A percentile compares a stretch with the other conserved stretches of the same genome.
phyloP scores from a whole-genome alignment of 768 basidiomycete genomes.

The Collybia mongolica region DNA sequence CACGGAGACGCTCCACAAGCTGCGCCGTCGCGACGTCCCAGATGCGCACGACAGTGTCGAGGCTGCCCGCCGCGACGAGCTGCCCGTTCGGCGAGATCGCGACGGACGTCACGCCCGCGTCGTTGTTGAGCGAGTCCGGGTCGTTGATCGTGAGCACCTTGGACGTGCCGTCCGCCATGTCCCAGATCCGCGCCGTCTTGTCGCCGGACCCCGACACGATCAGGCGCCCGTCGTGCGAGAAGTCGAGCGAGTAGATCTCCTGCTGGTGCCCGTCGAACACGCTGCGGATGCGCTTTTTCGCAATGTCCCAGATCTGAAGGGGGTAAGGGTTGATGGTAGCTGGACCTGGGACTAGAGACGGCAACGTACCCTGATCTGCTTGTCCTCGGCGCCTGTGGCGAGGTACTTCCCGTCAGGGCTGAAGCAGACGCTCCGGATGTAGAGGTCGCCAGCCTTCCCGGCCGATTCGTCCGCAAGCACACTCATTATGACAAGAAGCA shows the following conservation, averaged over 20 bases:
- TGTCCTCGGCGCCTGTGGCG: conserved; percentile 93
- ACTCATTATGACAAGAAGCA: conserved; percentile 32
- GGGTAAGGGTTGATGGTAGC: conserved; percentile 17
- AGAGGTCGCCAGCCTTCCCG: conserved; percentile 76
- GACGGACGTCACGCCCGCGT: conserved; percentile 75
- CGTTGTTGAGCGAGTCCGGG: conserved; percentile 44
- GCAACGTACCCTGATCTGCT: conserved; percentile 72
- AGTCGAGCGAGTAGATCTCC: conserved; percentile 94
- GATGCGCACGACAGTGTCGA: conserved; percentile 78
- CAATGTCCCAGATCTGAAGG: conserved; percentile 87
- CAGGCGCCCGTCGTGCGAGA: conserved; percentile 80
- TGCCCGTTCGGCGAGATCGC: conserved; percentile 75
- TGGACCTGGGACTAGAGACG: conserved; percentile 1
- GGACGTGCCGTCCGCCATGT: conserved; percentile 35
- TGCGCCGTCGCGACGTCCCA: conserved; percentile 72
- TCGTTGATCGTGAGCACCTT: conserved; percentile 50
- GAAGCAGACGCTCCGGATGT: conserved; percentile 90
- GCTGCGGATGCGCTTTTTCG: conserved; percentile 72
- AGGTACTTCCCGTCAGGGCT: conserved; percentile 86
- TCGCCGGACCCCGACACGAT: conserved; percentile 90
- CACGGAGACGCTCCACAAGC: conserved; percentile 72
- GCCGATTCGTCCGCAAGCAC: conserved; percentile 78
- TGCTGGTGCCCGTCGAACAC: conserved; percentile 88
- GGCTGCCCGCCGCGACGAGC: conserved; percentile 63
- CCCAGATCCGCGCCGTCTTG: conserved; percentile 48